phyloP scores from a whole-genome alignment of 169 alveolate genomes.

The Cryptosporidium canis region DNA sequence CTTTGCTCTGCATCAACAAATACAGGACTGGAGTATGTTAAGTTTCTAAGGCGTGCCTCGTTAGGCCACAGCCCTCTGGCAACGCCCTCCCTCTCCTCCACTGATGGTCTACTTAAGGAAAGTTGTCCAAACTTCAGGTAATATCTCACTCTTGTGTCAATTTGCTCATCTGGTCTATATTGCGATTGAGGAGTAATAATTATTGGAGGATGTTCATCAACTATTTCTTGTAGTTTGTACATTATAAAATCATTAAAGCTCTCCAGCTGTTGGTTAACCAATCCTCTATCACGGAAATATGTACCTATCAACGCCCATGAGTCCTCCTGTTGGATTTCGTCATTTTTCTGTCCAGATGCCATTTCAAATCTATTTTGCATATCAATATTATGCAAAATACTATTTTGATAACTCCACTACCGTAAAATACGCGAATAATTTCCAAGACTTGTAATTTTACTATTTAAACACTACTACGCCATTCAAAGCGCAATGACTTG shows the following conservation, averaged over 20 bases:
- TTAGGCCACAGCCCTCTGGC: constrained; percentile 93
- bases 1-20: constrained; percentile 88
- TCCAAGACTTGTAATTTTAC: background rate
- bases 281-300: constrained; percentile 90
- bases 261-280: constrained; percentile 95
- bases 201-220: constrained; percentile 93
- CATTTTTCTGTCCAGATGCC: constrained; percentile 72
- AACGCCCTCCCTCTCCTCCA: constrained; percentile 91
- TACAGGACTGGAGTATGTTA: constrained; percentile 90
- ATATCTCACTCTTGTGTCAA: constrained; percentile 84
- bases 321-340: constrained; percentile 84
- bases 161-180: constrained; percentile 87
- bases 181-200: constrained; percentile 87
- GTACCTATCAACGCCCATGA: constrained; percentile 88
- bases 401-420: background rate
- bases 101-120: constrained; percentile 91
- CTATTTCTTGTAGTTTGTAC: constrained; percentile 93
- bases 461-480: background rate
- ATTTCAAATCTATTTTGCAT: constrained; percentile 15
- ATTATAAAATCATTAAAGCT: constrained; percentile 95
- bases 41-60: constrained; percentile 95
- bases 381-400: background rate
- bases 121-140: constrained; percentile 92
- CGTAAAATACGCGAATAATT: background rate
- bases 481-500: constrained; percentile 1